These are phyloP conservation scores for Neltuma alba DNA, from an alignment of 306 rosid genomes.

Conservation along the genomic window DNA sequence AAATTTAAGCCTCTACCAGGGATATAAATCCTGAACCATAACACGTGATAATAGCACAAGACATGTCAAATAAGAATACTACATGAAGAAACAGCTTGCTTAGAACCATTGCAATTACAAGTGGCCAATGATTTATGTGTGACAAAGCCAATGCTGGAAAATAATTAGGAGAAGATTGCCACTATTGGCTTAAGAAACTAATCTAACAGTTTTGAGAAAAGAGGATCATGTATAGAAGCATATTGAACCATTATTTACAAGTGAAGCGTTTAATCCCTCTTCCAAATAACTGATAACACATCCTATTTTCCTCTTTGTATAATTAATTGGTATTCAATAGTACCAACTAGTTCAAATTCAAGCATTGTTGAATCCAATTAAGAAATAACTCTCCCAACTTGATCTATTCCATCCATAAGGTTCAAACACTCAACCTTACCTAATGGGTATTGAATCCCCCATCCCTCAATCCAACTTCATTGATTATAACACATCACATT, in stretches of 20 bases:
- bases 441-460: neutral
- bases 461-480: neutral
- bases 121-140: neutral
- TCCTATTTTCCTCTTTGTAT: neutral
- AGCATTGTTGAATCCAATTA: neutral
- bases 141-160: neutral
- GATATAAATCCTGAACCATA: neutral
- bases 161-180: neutral
- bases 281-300: neutral
- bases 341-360: neutral
- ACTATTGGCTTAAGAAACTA: neutral
- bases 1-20: neutral
- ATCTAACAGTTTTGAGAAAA: neutral
- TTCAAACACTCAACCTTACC: neutral
- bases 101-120: neutral
- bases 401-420: neutral
- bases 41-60: neutral
- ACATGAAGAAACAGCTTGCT: neutral
- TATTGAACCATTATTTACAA: neutral
- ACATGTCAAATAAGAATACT: neutral
- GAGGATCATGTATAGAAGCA: neutral
- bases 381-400: neutral
- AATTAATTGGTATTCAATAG: neutral
- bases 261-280: conserved; percentile 21
- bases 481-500: neutral